A percentile compares a stretch with the other conserved stretches of the same genome.
These are phyloP conservation scores for Lachancea nothofagi DNA, from an alignment of 805 yeast genomes.

Conservation along the genomic window DNA sequence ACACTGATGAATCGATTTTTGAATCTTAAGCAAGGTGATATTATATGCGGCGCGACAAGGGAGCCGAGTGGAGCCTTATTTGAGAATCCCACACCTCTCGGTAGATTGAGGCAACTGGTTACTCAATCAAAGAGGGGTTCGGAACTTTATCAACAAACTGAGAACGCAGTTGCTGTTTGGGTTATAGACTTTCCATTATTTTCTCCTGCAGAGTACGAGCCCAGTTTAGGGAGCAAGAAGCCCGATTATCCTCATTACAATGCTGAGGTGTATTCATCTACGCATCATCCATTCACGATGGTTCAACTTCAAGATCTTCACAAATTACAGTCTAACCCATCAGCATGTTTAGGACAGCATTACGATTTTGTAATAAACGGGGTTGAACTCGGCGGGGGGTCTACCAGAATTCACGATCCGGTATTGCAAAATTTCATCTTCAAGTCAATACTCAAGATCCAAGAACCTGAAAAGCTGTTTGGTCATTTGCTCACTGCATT, in stretches of 20 bases:
- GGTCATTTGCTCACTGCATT: slow-evolving; percentile 83
- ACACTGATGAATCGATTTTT: slow-evolving; percentile 33
- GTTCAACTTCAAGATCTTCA: slow-evolving; percentile 64
- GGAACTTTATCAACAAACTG: slow-evolving; percentile 20
- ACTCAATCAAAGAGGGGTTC: slow-evolving; percentile 45
- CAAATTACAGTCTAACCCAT: slow-evolving; percentile 45
- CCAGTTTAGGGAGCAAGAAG: slow-evolving; percentile 11
- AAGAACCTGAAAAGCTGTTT: slow-evolving; percentile 57
- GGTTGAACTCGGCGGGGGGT: slow-evolving; percentile 95
- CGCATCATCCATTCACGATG: slow-evolving; percentile 99
- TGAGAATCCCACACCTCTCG: slow-evolving; percentile 95
- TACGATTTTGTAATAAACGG: slow-evolving; percentile 93
- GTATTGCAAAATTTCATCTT: slow-evolving; percentile 70
- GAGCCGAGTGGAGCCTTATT: slow-evolving; percentile 49
- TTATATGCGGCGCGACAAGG: slow-evolving; percentile 76
- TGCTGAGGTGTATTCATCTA: slow-evolving; percentile 46
- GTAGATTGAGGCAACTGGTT: slow-evolving; percentile 73
- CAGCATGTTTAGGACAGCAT: slow-evolving; percentile 78
- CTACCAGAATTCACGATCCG: slow-evolving; percentile 88
- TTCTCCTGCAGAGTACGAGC: slow-evolving; percentile 55
- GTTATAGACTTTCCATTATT: slow-evolving; percentile 90
- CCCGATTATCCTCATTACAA: slow-evolving; percentile 59
- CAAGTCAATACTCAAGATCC: slow-evolving; percentile 54
- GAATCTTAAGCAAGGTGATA: slow-evolving; percentile 57
- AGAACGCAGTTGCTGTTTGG: slow-evolving; percentile 61